A percentile compares a stretch with the other conserved stretches of the same genome.
These are phyloP conservation scores for Calocera viscosa DNA, from an alignment of 768 basidiomycete species.

Conservation along the genomic window DNA sequence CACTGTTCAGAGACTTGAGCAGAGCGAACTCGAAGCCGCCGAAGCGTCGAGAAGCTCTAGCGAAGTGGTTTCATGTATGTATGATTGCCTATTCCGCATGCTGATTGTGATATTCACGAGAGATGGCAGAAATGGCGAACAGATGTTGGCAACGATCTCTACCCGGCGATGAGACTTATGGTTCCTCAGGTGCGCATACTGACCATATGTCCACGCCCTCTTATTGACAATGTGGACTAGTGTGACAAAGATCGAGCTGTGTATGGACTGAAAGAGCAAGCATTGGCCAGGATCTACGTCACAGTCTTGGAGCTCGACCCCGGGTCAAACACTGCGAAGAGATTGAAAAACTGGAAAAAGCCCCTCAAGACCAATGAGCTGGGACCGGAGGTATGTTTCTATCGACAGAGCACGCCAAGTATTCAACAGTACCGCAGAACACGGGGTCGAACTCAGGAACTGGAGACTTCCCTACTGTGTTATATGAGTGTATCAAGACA, in stretches of 20 bases:
- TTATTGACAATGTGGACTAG: not conserved
- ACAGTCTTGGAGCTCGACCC: slow-evolving; percentile 72
- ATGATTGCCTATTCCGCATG: not conserved
- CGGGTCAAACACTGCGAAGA: slow-evolving; percentile 67
- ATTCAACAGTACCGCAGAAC: not conserved
- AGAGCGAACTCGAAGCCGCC: slow-evolving; percentile 59
- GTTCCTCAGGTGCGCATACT: slow-evolving; percentile 62
- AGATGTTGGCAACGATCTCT: slow-evolving; percentile 76
- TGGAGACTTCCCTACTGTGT: slow-evolving; percentile 78
- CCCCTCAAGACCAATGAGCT: slow-evolving; percentile 40
- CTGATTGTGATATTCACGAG: slow-evolving; percentile 16
- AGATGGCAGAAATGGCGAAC: slow-evolving; percentile 58
- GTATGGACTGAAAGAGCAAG: slow-evolving; percentile 91
- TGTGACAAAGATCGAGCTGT: slow-evolving; percentile 57
- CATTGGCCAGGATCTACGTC: slow-evolving; percentile 85
- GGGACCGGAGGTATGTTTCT: not conserved
- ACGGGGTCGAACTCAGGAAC: slow-evolving; percentile 21
- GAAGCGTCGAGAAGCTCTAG: slow-evolving; percentile 54
- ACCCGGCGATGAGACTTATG: slow-evolving; percentile 76
- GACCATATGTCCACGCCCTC: not conserved
- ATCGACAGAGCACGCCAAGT: not conserved
- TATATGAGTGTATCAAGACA: slow-evolving; percentile 75
- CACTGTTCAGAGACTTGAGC: slow-evolving; percentile 69
- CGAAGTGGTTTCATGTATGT: slow-evolving; percentile 70
- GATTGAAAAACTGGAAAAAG: slow-evolving; percentile 82